Evolutionary conservation across 1,139 yeast genomes (phyloP), one percentile per base, ranked within the genome.

Genomic region (Yamadazyma spencermartinsiae): DNA sequence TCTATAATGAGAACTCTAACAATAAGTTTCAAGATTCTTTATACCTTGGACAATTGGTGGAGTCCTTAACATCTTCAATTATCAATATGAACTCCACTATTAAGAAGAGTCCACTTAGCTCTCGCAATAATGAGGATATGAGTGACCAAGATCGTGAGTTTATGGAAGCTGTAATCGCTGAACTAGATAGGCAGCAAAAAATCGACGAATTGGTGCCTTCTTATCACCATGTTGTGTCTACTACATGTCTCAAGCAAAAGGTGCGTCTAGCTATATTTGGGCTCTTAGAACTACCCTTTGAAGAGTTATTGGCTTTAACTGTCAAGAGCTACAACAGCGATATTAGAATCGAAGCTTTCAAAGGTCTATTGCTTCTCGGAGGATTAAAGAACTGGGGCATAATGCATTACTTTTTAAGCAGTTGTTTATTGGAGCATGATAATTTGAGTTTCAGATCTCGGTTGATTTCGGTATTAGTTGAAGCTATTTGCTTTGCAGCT

Each of bases 201-300:
- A 70, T 94, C 62, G 98, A 92, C 52, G 82, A 79, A 35, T 89
- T 95, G 95, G 72, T 84, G 11, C 95, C 96, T 0, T 82, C 95
- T 0, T 80, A 76, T 48, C 84, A 83, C 33, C 65, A 76, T 29
- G 56, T 74, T 31, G 68, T 88, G 9, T 77, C 89, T 1, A 70
- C 66, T 16, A 70, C 78, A 8, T 82, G 85, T 39, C 61, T 83
- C 30, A 68, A 61, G 36, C 82, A 76, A 54, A 85, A 81, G 50
- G 71, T 86, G 33, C 60, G 72, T 27, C 63, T 94, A 36, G 81
- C 86, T 0, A 63, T 75, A 13, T 68, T 69, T 21, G 89, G 89
- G 0, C 63, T 80, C 11, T 63, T 78, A 14, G 63, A 69, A 9
- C 56, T 84, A 11, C 58, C 79, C 3, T 74, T 82, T 41, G 72